These are phyloP conservation scores for Neurospora sp. DNA, from an alignment of 495 filamentous ascomycete species.

Conservation along the genomic window DNA sequence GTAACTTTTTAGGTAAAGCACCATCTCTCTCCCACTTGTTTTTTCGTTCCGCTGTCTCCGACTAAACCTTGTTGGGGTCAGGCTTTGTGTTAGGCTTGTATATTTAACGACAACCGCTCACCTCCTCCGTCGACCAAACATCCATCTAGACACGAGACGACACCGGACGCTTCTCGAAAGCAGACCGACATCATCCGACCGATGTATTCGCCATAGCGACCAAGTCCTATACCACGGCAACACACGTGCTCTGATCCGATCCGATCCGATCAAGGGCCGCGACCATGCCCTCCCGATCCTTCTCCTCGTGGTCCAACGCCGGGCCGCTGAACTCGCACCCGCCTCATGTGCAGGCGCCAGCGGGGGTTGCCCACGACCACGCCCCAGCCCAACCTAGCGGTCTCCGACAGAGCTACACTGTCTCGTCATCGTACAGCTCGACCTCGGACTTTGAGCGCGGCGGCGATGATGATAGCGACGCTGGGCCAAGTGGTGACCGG, in stretches of 20 bases:
- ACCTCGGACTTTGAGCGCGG: background rate
- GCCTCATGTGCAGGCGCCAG: background rate
- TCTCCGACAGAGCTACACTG: conserved; percentile 34
- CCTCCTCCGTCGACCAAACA: background rate
- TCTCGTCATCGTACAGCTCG: conserved; percentile 20
- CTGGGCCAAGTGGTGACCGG: conserved; percentile 16
- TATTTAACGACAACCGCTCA: background rate
- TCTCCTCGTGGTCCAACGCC: background rate
- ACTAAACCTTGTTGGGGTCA: background rate
- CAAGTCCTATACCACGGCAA: background rate
- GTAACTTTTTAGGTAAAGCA: background rate
- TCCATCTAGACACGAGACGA: background rate
- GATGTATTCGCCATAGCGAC: background rate
- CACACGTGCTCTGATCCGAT: background rate
- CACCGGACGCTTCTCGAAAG: background rate
- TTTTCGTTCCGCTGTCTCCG: background rate
- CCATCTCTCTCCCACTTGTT: background rate
- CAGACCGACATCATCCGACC: background rate
- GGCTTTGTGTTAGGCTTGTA: background rate
- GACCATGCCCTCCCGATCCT: conserved; percentile 9
- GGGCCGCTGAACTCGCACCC: background rate
- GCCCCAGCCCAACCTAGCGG: conserved; percentile 31
- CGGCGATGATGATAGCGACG: conserved; percentile 7
- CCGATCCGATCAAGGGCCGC: background rate
- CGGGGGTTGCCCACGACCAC: conserved; percentile 15